These are phyloP conservation scores for Phaeosphaeriaceae sp. DNA, from an alignment of 2,329 filamentous ascomycete genomes.

Conservation along the genomic window DNA sequence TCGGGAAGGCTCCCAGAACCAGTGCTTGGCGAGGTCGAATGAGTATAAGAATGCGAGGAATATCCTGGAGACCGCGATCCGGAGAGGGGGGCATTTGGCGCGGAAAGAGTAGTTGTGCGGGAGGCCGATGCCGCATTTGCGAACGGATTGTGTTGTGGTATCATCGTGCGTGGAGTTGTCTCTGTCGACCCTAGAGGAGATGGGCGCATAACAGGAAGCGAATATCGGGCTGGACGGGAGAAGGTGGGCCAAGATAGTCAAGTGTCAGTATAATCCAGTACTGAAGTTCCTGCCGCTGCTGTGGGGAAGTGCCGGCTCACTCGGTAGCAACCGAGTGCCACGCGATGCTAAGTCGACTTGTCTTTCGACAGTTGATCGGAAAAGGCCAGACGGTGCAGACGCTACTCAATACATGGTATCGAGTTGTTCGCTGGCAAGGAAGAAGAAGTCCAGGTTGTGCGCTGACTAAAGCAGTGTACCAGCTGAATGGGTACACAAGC, in stretches of 20 bases:
- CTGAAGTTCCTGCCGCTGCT: conserved; percentile 14
- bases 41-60: conserved; percentile 37
- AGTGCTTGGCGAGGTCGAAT: conserved; percentile 47
- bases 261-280: not conserved
- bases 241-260: not conserved
- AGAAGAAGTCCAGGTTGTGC: conserved; percentile 6
- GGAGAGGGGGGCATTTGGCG: conserved; percentile 35
- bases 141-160: conserved; percentile 44
- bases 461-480: conserved; percentile 29
- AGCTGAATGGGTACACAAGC: conserved; percentile 37
- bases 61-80: conserved; percentile 43
- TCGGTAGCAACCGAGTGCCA: conserved; percentile 47
- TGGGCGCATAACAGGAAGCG: conserved; percentile 28
- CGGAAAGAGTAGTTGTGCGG: conserved; percentile 35
- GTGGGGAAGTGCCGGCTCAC: conserved; percentile 34
- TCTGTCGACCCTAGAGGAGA: conserved; percentile 43
- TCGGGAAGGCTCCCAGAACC: conserved; percentile 42
- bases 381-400: not conserved
- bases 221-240: not conserved
- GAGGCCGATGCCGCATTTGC: conserved; percentile 28
- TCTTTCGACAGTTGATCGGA: conserved; percentile 12
- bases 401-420: conserved; percentile 31
- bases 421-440: conserved; percentile 20
- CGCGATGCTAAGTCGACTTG: conserved; percentile 22
- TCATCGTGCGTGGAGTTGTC: conserved; percentile 41